phyloP scores from a whole-genome alignment of 2,329 filamentous ascomycete genomes.

The Cercospora sp. region DNA sequence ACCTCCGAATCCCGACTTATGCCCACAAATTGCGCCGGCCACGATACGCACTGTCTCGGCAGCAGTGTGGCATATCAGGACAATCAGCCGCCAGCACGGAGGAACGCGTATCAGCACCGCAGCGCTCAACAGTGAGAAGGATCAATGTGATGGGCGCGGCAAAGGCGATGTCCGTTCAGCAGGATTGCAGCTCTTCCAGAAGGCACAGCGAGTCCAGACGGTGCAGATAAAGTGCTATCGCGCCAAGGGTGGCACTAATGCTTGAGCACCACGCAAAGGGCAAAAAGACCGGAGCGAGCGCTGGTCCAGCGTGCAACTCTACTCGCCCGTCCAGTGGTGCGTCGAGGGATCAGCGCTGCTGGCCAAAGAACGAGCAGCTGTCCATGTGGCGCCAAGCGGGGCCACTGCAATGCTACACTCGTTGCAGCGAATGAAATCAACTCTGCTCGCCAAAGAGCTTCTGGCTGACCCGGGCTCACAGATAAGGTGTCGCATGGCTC shows the following conservation, averaged over 20 bases:
- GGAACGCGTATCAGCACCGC: not conserved
- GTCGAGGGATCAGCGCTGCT: constrained; percentile 5
- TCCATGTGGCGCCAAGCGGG: constrained; percentile 14
- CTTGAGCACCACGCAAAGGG: constrained; percentile 12
- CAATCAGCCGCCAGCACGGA: not conserved
- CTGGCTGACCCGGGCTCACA: constrained; percentile 2
- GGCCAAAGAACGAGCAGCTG: constrained; percentile 10
- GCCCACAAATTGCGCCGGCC: not conserved
- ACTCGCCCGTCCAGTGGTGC: constrained; percentile 5
- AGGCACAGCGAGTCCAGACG: not conserved
- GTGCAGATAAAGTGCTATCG: constrained; percentile 14
- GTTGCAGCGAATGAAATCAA: constrained; percentile 6
- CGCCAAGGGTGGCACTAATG: constrained; percentile 12
- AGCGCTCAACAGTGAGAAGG: not conserved
- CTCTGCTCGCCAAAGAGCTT: constrained; percentile 4
- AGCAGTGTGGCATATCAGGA: not conserved
- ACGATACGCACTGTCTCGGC: not conserved
- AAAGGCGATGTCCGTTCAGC: not conserved
- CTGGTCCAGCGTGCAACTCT: constrained; percentile 3
- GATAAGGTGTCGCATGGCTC: constrained; percentile 21
- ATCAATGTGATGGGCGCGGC: not conserved
- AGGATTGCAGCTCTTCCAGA: not conserved
- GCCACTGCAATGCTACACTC: constrained; percentile 16
- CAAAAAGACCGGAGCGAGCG: constrained; percentile 11
- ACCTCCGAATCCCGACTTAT: not conserved